Evolutionary conservation across 1,139 yeast species (phyloP), one percentile per base, ranked within the genome.

Genomic region (Blastobotrys petasosporus): DNA sequence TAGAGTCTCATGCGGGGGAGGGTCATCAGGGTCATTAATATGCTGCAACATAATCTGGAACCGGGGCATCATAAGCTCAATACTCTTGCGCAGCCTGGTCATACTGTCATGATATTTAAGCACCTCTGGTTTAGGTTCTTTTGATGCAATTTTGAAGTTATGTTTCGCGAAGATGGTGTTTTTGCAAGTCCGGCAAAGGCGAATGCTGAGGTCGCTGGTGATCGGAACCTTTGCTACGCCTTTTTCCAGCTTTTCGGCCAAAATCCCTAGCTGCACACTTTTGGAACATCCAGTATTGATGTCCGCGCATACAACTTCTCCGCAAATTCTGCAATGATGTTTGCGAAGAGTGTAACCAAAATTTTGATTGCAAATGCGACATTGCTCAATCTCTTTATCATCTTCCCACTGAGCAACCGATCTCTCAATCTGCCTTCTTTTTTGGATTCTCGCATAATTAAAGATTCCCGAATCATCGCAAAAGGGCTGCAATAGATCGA

Each of bases 291-390:
- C 76, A 0, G 74, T 70, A 1, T 56, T 57, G 0, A 74, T 59
- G 56, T 82, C 83, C 34, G 85, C 94, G 66, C 97, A 90, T 0
- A 87, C 88, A 1, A 85, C 76, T 30, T 66, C 61, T 0, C 97
- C 97, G 67, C 97, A 92, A 31, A 86, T 63, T 31, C 95, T 69
- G 61, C 96, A 87, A 61, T 87, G 97, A 60, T 92, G 97, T 55
- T 85, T 87, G 47, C 96, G 70, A 16, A 78, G 61, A 4, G 82
- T 62, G 41, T 84, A 66, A 28, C 73, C 73, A 62, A 87, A 92
- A 32, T 61, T 58, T 10, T 72, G 68, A 17, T 69, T 63, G 57
- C 98, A 92, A 4, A 85, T 69, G 3, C 77, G 71, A 61, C 98
- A 92, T 50, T 71, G 67, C 0, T 68, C 56, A 0, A 75, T 73